Base-by-base conservation (phyloP, 305 asterid species). In the Ajuga reptans region DNA sequence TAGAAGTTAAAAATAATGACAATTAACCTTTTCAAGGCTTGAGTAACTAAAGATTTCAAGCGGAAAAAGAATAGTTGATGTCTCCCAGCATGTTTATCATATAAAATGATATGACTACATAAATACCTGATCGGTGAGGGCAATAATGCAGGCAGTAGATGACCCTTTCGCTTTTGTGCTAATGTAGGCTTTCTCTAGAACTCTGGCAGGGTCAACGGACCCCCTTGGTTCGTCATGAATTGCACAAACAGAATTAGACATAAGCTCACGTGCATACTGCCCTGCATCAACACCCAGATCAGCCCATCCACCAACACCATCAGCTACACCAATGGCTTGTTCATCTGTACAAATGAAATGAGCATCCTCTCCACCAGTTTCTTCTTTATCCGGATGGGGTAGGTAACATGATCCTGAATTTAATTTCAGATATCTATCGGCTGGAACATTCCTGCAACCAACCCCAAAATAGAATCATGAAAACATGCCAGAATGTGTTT, bases 281-380 rank as follows among this genome's bases (percentile, higher is more conserved):
- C 99, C 97, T 4, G 97, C 84, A 82, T 93, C 86, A 71, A 93
- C 83, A 24, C 99, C 99, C 47, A 81, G 80, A 78, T 93, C 99
- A 41, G 96, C 96, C 99, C 99, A 93, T 53, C 99, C 99, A 63
- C 99, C 99, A 1, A 93, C 99, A 66, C 97, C 99, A 82, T 93
- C 99, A 70, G 99, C 97, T 52, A 92, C 95, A 77, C 95, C 96
- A 54, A 92, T 82, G 68, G 96, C 98, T 68, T 90, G 92, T 74
- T 85, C 87, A 61, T 88, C 88, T n/a, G 79, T 74, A 66, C 98
- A 92, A 24, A 92, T 90, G 81, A 92, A 92, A 79, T 92, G 98
- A 75, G 98, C 98, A 82, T 89, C 98, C 73, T 92, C 96, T 69
- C 98, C 98, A 53, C 98, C 96, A 46, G 96, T 89, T 69, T 89